These are phyloP conservation scores for Trypanosoma rangeli DNA, from an alignment of 208 protist species.

Conservation along the genomic window DNA sequence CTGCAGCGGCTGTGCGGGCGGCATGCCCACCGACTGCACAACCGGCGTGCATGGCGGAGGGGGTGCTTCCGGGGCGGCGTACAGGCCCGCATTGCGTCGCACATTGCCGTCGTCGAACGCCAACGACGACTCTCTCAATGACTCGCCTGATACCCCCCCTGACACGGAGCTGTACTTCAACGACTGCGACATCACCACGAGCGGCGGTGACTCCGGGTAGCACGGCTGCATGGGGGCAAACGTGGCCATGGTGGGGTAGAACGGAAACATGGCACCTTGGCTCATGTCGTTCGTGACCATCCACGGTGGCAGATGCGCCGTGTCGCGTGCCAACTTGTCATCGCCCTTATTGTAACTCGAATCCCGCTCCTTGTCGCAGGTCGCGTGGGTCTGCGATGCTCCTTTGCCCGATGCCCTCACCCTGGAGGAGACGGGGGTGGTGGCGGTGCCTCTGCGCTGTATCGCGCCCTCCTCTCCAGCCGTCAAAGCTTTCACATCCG, in stretches of 20 bases:
- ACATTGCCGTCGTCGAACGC: background rate
- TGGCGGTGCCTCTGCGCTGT: background rate
- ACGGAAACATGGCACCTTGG: background rate
- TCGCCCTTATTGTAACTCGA: background rate
- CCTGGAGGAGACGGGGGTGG: background rate
- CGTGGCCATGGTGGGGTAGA: background rate
- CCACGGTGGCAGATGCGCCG: background rate
- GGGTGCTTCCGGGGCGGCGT: background rate
- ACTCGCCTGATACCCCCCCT: background rate
- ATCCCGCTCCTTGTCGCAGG: background rate
- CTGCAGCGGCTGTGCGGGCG: background rate
- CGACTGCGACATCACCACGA: slow-evolving; percentile 9
- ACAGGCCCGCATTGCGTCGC: background rate
- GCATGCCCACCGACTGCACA: background rate
- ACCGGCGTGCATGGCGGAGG: background rate
- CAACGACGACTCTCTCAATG: background rate
- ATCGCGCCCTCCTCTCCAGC: background rate
- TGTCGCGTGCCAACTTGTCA: background rate
- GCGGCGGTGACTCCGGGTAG: background rate
- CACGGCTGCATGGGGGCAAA: background rate
- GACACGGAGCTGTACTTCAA: background rate
- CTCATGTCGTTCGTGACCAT: background rate
- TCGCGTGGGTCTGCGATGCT: background rate
- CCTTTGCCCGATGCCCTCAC: background rate
- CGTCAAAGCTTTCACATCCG: background rate